Conservation (phyloP, 1,284 basidiomycete genomes). For the Ustilago xerochloae region DNA sequence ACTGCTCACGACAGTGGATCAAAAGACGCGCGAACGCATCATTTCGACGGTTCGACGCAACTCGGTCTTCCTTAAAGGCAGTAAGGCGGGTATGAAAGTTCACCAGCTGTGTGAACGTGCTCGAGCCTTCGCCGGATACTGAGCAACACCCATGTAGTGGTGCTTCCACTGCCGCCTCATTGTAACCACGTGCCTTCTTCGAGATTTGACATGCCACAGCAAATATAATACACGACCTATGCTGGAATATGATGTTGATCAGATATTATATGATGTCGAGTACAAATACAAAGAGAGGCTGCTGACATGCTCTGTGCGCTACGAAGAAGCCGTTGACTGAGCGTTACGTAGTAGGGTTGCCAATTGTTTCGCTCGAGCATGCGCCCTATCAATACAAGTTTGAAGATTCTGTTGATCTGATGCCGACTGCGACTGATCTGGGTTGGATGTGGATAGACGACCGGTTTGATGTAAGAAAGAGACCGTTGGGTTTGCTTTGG, state of each 20-base stretch:
- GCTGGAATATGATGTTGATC: neutral
- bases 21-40: constrained; percentile 53
- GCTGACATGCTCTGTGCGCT: neutral
- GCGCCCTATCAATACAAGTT: constrained; percentile 33
- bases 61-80: constrained; percentile 63
- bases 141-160: constrained; percentile 16
- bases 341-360: constrained; percentile 18
- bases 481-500: constrained; percentile 11
- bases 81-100: constrained; percentile 64
- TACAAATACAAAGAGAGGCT: constrained; percentile 28
- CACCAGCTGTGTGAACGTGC: constrained; percentile 66
- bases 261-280: constrained; percentile 17
- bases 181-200: too few relatives aligned
- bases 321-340: constrained; percentile 5
- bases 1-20: constrained; percentile 62
- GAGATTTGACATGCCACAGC: too few relatives aligned
- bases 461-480: constrained; percentile 40
- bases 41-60: constrained; percentile 63
- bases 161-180: too few relatives aligned
- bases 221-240: neutral
- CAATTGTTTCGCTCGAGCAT: constrained; percentile 19
- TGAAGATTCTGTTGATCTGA: constrained; percentile 37
- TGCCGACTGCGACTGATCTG: neutral
- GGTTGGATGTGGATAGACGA: constrained; percentile 17
- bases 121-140: constrained; percentile 63